Conservation (phyloP, 306 rosid genomes). For the Rosa rugosa region DNA sequence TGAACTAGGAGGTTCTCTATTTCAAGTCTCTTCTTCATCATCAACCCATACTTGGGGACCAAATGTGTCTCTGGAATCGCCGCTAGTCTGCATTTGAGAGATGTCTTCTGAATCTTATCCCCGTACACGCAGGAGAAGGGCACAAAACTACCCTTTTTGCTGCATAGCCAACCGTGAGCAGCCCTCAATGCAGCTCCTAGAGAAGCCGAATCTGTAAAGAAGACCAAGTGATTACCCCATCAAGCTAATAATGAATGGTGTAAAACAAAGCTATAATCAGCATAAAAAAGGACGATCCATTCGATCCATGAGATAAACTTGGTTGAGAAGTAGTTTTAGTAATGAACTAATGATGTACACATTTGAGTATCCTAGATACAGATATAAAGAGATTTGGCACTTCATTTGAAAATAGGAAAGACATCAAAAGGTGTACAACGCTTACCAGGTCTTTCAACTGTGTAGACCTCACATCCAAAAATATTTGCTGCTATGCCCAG, state of each 20-base stretch:
- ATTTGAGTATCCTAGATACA: not conserved
- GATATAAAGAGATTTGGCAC: not conserved
- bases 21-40: constrained; percentile 77
- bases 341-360: not conserved
- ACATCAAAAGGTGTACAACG: not conserved
- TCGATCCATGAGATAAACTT: not conserved
- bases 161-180: constrained; percentile 94
- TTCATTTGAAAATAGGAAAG: not conserved
- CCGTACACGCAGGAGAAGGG: constrained; percentile 65
- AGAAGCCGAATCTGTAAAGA: constrained; percentile 82
- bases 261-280: not conserved
- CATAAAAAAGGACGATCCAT: not conserved
- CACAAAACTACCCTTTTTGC: constrained; percentile 56
- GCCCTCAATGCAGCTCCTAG: constrained; percentile 97
- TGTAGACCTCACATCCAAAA: constrained; percentile 86
- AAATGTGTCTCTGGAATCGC: constrained; percentile 53
- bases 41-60: constrained; percentile 54
- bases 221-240: not conserved
- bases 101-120: constrained; percentile 62
- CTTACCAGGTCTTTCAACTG: constrained; percentile 91
- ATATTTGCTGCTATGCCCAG: constrained; percentile 74
- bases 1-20: constrained; percentile 77
- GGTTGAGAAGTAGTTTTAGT: not conserved
- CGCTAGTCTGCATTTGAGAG: constrained; percentile 68
- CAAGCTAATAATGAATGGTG: not conserved